Percentiles rank a stretch among this genome's conserved stretches.
phyloP scores from a whole-genome alignment of 2,329 filamentous ascomycete species.

The Aspergillus sp. region DNA sequence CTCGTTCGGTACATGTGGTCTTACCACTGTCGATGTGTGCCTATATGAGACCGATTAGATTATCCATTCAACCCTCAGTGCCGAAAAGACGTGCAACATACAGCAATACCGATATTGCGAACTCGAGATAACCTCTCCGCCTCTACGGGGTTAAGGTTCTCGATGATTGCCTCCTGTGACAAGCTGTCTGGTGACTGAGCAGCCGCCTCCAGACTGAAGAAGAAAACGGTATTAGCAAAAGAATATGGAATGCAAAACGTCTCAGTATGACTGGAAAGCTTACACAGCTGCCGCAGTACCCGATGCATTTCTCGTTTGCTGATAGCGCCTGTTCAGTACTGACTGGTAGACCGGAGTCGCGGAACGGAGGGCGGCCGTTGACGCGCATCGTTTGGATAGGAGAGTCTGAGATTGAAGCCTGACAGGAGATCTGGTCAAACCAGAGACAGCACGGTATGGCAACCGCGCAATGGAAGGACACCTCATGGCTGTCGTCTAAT shows the following conservation, averaged over 20 bases:
- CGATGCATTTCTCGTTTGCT: conserved; percentile 45
- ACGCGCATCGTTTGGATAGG: conserved; percentile 41
- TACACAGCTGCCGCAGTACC: conserved; percentile 47
- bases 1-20: conserved; percentile 92
- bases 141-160: conserved; percentile 79
- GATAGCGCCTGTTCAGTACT: conserved; percentile 40
- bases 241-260: not conserved
- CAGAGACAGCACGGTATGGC: conserved; percentile 38
- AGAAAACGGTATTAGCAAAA: conserved; percentile 3
- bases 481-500: conserved; percentile 38
- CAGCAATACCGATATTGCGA: conserved; percentile 96
- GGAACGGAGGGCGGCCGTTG: conserved; percentile 36
- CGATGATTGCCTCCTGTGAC: conserved; percentile 66
- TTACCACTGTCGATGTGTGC: conserved; percentile 99
- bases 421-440: conserved; percentile 32
- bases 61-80: not conserved
- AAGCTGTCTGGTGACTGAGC: conserved; percentile 56
- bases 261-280: conserved; percentile 16
- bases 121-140: conserved; percentile 74
- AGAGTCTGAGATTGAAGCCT: conserved; percentile 37
- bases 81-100: conserved; percentile 43
- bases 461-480: conserved; percentile 42
- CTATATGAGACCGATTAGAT: conserved; percentile 41
- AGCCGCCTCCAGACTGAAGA: conserved; percentile 55
- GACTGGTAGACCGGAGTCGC: conserved; percentile 36